Base-by-base conservation (phyloP, 2,329 filamentous ascomycete species). In the Neopestalotiopsis sp. region DNA sequence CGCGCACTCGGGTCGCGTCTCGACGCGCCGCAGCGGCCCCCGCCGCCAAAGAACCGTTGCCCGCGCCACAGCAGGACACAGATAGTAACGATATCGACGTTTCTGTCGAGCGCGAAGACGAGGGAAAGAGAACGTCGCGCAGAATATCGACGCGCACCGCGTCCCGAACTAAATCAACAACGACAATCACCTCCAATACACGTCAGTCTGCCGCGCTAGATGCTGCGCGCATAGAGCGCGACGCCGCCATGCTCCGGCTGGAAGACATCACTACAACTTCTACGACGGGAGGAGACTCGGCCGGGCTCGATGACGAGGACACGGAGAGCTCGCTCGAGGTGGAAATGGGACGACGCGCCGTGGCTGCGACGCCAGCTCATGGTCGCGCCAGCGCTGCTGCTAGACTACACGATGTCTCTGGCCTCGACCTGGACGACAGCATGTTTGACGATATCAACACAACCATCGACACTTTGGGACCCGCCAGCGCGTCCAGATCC, bases 391-490 rank as follows among this genome's bases (percentile, higher is more conserved):
- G 45, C 7, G 34, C 45, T 20, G 66, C 72, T 5, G 67, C 73
- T 59, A 74, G 76, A 64, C 71, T 73, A 53, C 69, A 73, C 12
- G 76, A 79, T 30, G 38, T 78, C 12, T 76, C 77, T 12, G 77
- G 78, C 9, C 57, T 79, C 40, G 78, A 79, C 65, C 70, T 79
- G 45, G 77, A 79, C 64, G 78, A 79, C 56, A 71, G 70, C 38
- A 77, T 76, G 70, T 79, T 79, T 66, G 76, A 76, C 62, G 76
- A 78, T 66, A 69, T 79, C n/a, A 73, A 79, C 70, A 78, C 77
- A 5, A 78, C 77, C 17, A 67, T 78, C 13, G 73, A 75, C 28
- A 77, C 75, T 1, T 74, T 69, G 0, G 76, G 72, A 14, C 75
- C 75, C 20, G 73, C 73, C 24, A 78, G 76, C 61, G 75, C 76